Evolutionary conservation across 768 basidiomycete species (phyloP).

Genomic region (Mrakia blollopis): DNA sequence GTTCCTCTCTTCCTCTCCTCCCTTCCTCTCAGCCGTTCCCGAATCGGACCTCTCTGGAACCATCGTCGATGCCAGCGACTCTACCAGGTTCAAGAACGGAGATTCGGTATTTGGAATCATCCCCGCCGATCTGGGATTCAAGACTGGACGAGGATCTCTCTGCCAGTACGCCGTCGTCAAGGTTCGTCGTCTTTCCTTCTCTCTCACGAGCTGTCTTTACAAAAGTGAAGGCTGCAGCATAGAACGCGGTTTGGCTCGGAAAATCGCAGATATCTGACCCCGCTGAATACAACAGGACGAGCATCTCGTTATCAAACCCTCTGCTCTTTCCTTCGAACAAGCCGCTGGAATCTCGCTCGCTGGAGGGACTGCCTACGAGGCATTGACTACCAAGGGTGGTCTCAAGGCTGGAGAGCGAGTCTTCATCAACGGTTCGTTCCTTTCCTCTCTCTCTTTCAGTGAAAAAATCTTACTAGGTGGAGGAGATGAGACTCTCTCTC

Average conservation of each 20-base stretch:
- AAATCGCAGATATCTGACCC: neutral
- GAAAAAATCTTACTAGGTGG: no score
- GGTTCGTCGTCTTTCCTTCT: neutral
- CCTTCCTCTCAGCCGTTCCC: neutral
- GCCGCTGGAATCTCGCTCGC: conserved; percentile 25
- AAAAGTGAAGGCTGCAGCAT: no score
- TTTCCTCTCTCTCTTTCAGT: neutral
- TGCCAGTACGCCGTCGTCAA: conserved; percentile 21
- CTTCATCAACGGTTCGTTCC: conserved; percentile 26
- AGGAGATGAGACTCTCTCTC: no score
- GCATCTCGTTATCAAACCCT: conserved; percentile 20
- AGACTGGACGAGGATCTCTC: neutral
- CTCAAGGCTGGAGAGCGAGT: conserved; percentile 23
- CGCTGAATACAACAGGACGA: neutral
- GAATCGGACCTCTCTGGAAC: conserved; percentile 30
- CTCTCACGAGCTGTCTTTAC: neutral
- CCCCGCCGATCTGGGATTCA: conserved; percentile 6
- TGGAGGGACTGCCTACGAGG: conserved; percentile 23
- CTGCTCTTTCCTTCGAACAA: conserved; percentile 13
- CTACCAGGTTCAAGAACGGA: conserved; percentile 13
- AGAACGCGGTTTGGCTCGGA: no score
- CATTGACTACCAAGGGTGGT: neutral
- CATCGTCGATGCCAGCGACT: conserved; percentile 5
- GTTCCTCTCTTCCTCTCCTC: neutral
- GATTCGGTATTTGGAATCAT: conserved; percentile 22